Evolutionary conservation across 1,284 basidiomycete genomes (phyloP).

Genomic region (Amylostereum chailletii): DNA sequence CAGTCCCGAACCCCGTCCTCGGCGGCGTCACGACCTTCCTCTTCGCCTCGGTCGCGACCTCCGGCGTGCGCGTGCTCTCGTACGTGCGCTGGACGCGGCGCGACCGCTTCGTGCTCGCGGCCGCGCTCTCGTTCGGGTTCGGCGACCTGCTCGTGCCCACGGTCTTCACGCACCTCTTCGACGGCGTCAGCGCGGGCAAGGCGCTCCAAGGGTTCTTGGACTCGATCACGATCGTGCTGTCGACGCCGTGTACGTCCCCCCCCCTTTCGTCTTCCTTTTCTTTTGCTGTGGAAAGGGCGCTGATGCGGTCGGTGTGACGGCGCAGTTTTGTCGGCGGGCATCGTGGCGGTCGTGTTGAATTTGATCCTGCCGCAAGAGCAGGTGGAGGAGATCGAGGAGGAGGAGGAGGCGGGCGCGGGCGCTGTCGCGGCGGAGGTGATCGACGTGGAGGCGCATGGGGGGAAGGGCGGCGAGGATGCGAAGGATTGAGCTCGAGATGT

Average conservation of each 20-base stretch:
- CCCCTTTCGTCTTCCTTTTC: not conserved
- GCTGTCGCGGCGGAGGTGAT: not conserved
- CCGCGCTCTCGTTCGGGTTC: constrained; percentile 65
- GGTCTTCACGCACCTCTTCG: constrained; percentile 64
- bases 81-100: constrained; percentile 59
- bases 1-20: constrained; percentile 71
- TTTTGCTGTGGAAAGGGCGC: not conserved
- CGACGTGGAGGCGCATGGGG: too few species aligned
- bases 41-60: constrained; percentile 54
- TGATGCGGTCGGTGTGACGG: constrained; percentile 4
- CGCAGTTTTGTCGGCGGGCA: constrained; percentile 55
- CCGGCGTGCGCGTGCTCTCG: constrained; percentile 68
- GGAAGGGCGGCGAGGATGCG: too few species aligned
- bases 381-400: constrained; percentile 21
- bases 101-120: constrained; percentile 71
- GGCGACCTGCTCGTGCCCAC: constrained; percentile 57
- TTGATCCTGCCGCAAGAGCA: constrained; percentile 50
- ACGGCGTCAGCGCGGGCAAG: constrained; percentile 49
- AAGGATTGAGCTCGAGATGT: too few species aligned
- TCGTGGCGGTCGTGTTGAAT: constrained; percentile 62
- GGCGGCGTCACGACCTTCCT: constrained; percentile 79
- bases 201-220: constrained; percentile 67
- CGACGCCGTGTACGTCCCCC: constrained; percentile 59
- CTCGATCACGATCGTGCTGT: constrained; percentile 72
- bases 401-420: constrained; percentile 8